Evolutionary conservation across 2,329 filamentous ascomycete genomes (phyloP).

Genomic region (Ophiocordyceps sinensis): DNA sequence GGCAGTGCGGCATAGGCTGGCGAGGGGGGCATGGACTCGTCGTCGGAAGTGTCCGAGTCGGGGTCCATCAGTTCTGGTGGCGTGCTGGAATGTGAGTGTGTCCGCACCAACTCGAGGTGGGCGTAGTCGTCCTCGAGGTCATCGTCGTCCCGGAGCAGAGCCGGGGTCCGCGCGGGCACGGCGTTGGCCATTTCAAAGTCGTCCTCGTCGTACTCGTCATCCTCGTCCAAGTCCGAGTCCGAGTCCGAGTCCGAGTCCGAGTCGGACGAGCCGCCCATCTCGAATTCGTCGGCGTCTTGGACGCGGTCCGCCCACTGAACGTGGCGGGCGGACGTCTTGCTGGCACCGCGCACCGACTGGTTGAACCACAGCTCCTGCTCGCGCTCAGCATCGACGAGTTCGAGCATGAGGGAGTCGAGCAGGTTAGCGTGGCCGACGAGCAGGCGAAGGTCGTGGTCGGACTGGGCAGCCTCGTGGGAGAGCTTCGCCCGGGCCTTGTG

Average conservation of each 20-base stretch:
- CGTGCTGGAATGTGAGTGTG: slow-evolving; percentile 48
- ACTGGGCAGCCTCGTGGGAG: slow-evolving; percentile 72
- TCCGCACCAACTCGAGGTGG: slow-evolving; percentile 53
- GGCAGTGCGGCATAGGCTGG: slow-evolving; percentile 43
- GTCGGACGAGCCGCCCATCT: slow-evolving; percentile 23
- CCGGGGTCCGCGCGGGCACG: slow-evolving; percentile 22
- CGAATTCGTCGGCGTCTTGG: slow-evolving; percentile 53
- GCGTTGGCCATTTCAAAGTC: slow-evolving; percentile 42
- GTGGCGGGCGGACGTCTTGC: slow-evolving; percentile 48
- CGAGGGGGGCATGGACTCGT: slow-evolving; percentile 65
- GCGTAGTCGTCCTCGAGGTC: slow-evolving; percentile 51
- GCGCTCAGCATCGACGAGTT: slow-evolving; percentile 80
- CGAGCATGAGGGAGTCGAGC: slow-evolving; percentile 86
- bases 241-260: too few relatives aligned
- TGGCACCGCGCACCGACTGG: slow-evolving; percentile 71
- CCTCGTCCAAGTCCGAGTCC: slow-evolving; percentile 24
- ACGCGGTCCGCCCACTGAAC: slow-evolving; percentile 80
- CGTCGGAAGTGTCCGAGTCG: slow-evolving; percentile 54
- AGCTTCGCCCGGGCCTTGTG: slow-evolving; percentile 96
- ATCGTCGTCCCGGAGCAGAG: slow-evolving; percentile 22
- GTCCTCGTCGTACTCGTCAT: slow-evolving; percentile 36
- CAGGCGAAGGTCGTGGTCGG: slow-evolving; percentile 87
- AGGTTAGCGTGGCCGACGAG: slow-evolving; percentile 98
- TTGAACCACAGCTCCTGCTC: slow-evolving; percentile 98
- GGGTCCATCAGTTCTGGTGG: slow-evolving; percentile 60